These are phyloP conservation scores for Calonectria leucothoes DNA, from an alignment of 2,329 filamentous ascomycete genomes.

Conservation along the genomic window DNA sequence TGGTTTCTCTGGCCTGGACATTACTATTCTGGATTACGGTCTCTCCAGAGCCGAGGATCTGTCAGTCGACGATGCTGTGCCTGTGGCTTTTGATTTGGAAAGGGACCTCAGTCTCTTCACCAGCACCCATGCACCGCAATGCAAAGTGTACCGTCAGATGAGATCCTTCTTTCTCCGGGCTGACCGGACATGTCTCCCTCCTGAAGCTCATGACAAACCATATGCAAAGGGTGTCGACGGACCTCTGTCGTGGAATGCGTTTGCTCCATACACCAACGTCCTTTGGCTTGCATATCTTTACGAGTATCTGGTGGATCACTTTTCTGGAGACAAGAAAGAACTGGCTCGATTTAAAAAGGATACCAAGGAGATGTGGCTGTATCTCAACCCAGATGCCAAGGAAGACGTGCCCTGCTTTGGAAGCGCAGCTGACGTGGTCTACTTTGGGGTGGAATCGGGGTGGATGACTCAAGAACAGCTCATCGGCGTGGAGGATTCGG, in stretches of 20 bases:
- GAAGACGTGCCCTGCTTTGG: slow-evolving; percentile 62
- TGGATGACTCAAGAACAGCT: slow-evolving; percentile 68
- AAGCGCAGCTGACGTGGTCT: slow-evolving; percentile 66
- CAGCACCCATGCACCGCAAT: slow-evolving; percentile 70
- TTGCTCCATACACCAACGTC: slow-evolving; percentile 72
- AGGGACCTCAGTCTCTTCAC: slow-evolving; percentile 70
- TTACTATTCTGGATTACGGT: slow-evolving; percentile 75
- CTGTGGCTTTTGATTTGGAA: slow-evolving; percentile 69
- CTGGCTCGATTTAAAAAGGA: slow-evolving; percentile 58
- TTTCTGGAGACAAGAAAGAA: slow-evolving; percentile 59
- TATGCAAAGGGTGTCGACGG: slow-evolving; percentile 60
- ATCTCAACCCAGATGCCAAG: slow-evolving; percentile 64
- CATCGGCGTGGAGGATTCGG: slow-evolving; percentile 49
- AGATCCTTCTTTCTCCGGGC: slow-evolving; percentile 66
- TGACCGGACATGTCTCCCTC: slow-evolving; percentile 62
- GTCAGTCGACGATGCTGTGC: slow-evolving; percentile 47
- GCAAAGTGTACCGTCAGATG: slow-evolving; percentile 72
- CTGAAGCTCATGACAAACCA: slow-evolving; percentile 58
- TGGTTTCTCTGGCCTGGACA: slow-evolving; percentile 70
- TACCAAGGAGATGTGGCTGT: slow-evolving; percentile 65
- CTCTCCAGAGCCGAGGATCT: slow-evolving; percentile 68
- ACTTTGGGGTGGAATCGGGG: slow-evolving; percentile 67
- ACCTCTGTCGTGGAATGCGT: slow-evolving; percentile 64
- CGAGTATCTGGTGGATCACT: slow-evolving; percentile 61
- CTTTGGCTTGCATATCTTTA: slow-evolving; percentile 74